These are phyloP conservation scores for Gyrodon lividus DNA, from an alignment of 768 basidiomycete genomes.

Conservation along the genomic window DNA sequence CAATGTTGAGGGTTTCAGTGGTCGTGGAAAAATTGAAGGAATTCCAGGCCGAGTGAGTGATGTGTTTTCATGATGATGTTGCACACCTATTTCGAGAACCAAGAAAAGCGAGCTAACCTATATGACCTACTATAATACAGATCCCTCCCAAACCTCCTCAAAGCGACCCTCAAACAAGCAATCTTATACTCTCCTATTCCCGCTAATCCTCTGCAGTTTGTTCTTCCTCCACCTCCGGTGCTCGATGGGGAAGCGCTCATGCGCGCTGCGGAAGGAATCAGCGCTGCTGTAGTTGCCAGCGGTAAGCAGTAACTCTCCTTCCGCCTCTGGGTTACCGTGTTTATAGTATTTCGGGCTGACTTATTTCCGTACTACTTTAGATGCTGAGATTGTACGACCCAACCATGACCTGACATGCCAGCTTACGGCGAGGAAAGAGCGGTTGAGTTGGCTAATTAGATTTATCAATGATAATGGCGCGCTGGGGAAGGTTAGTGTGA, in stretches of 20 bases:
- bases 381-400: slow-evolving; percentile 63
- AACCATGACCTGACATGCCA: slow-evolving; percentile 83
- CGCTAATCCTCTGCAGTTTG: slow-evolving; percentile 79
- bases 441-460: slow-evolving; percentile 80
- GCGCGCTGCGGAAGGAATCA: slow-evolving; percentile 76
- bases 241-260: slow-evolving; percentile 78
- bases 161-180: slow-evolving; percentile 80
- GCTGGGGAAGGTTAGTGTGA: slow-evolving; percentile 58
- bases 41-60: slow-evolving; percentile 63
- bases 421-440: slow-evolving; percentile 67
- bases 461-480: slow-evolving; percentile 89
- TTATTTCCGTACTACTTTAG: slow-evolving; percentile 29
- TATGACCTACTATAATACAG: slow-evolving; percentile 42
- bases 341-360: too few relatives aligned
- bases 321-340: not conserved
- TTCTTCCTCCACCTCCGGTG: slow-evolving; percentile 65
- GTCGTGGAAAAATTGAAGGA: slow-evolving; percentile 58
- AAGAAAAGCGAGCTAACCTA: not conserved
- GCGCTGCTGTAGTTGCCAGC: slow-evolving; percentile 67
- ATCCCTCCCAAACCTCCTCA: slow-evolving; percentile 63
- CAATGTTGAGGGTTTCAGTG: slow-evolving; percentile 65
- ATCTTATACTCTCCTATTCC: slow-evolving; percentile 73
- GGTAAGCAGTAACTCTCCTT: slow-evolving; percentile 39
- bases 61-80: not conserved
- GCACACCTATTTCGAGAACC: not conserved